These are phyloP conservation scores for Salvia splendens DNA, from an alignment of 257 asterid genomes.

Conservation along the genomic window DNA sequence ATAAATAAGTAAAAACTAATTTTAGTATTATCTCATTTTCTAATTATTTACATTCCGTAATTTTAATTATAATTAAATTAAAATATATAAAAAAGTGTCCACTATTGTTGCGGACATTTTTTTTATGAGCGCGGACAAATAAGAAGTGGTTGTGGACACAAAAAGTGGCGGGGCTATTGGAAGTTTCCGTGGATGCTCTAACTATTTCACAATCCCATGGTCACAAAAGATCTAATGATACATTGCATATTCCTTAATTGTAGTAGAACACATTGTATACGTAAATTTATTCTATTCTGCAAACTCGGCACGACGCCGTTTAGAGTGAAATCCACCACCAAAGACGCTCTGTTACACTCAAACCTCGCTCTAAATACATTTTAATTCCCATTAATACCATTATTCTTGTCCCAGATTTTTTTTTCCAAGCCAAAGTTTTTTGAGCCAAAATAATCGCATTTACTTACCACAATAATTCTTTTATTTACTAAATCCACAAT, in stretches of 20 bases:
- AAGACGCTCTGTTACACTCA: no score
- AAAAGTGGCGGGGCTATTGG: no score
- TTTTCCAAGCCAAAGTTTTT: conserved; percentile 3
- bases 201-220: background rate
- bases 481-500: conserved; percentile 21
- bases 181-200: no score
- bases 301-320: conserved; percentile 20
- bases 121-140: no score
- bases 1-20: no score
- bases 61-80: no score
- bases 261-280: conserved; percentile 27
- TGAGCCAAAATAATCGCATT: conserved; percentile 15
- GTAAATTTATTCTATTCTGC: no score
- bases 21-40: no score
- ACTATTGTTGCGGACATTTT: no score
- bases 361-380: conserved; percentile 24
- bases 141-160: no score
- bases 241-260: background rate
- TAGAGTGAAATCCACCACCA: conserved; percentile 11
- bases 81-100: no score
- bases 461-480: conserved; percentile 18
- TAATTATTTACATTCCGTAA: no score
- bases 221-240: conserved; percentile 13
- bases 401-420: conserved; percentile 3
- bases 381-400: conserved; percentile 11